phyloP scores from a whole-genome alignment of 2,329 filamentous ascomycete genomes.

The Nemania abortiva region DNA sequence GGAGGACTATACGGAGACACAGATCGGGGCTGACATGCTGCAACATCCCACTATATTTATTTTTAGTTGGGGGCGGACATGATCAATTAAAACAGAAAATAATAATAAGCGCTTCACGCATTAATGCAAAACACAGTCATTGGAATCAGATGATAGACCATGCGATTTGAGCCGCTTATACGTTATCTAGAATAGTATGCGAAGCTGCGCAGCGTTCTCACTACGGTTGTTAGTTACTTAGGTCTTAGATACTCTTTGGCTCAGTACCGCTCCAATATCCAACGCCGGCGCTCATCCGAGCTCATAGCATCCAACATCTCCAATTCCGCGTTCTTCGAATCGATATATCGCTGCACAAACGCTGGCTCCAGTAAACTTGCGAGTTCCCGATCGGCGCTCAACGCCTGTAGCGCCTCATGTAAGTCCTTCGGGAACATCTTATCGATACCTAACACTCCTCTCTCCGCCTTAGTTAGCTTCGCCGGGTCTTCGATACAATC shows the following conservation, averaged over 20 bases:
- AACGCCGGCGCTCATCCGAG: neutral
- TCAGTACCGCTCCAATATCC: too few species aligned
- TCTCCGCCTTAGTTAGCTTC: constrained; percentile 59
- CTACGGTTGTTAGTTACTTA: too few species aligned
- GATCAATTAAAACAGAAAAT: too few species aligned
- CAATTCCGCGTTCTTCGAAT: constrained; percentile 70
- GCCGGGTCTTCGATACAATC: constrained; percentile 70
- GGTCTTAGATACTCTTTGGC: too few species aligned
- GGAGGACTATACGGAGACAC: neutral
- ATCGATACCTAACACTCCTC: constrained; percentile 64
- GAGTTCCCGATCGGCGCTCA: constrained; percentile 64
- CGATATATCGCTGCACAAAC: constrained; percentile 68
- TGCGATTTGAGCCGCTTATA: too few species aligned
- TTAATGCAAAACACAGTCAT: too few species aligned
- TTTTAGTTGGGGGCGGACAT: too few species aligned
- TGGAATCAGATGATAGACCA: too few species aligned
- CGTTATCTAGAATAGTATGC: too few species aligned
- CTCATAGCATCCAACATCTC: constrained; percentile 63
- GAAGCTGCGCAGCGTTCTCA: too few species aligned
- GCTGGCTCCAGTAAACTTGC: constrained; percentile 59
- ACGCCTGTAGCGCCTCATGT: constrained; percentile 58
- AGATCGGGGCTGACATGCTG: neutral
- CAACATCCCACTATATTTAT: too few species aligned
- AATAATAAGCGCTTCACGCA: too few species aligned
- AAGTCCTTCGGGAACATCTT: constrained; percentile 66